A percentile compares a stretch with the other conserved stretches of the same genome.
Evolutionary conservation across 495 filamentous ascomycete species (phyloP).

Genomic region (Penicillium mononematosum): DNA sequence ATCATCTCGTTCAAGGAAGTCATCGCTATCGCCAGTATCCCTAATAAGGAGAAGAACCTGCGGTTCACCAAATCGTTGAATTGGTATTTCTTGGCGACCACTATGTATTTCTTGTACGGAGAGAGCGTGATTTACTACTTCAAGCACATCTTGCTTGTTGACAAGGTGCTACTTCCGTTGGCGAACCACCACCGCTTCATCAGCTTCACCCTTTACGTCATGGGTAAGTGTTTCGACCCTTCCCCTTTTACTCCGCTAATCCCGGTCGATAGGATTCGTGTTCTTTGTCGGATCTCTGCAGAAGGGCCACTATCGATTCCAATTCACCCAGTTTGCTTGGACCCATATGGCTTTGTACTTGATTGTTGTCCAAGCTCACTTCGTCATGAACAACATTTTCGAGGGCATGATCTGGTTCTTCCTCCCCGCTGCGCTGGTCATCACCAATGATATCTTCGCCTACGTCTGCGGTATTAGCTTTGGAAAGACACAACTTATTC

Average conservation of each 20-base stretch:
- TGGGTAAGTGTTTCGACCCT: slow-evolving; percentile 60
- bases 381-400: slow-evolving; percentile 99
- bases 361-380: slow-evolving; percentile 97
- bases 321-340: slow-evolving; percentile 99
- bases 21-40: slow-evolving; percentile 94
- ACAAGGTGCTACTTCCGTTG: slow-evolving; percentile 85
- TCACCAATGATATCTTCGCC: slow-evolving; percentile 98
- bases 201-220: slow-evolving; percentile 94
- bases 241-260: slow-evolving; percentile 11
- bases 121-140: slow-evolving; percentile 99
- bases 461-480: slow-evolving; percentile 98
- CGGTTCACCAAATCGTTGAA: slow-evolving; percentile 94
- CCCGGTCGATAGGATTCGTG: slow-evolving; percentile 71
- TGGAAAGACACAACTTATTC: slow-evolving; percentile 94
- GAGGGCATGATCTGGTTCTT: slow-evolving; percentile 99
- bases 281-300: slow-evolving; percentile 98
- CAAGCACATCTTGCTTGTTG: slow-evolving; percentile 96
- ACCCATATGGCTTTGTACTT: slow-evolving; percentile 98
- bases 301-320: slow-evolving; percentile 93
- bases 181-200: slow-evolving; percentile 99
- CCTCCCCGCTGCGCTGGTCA: slow-evolving; percentile 89
- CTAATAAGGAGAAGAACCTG: slow-evolving; percentile 83
- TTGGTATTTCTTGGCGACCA: slow-evolving; percentile 98
- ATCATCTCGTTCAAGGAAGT: slow-evolving; percentile 99
- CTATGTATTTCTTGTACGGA: slow-evolving; percentile 98